Evolutionary conservation across 2,329 filamentous ascomycete species (phyloP), one percentile per base, ranked within the genome.

Genomic region (Beauveria australis): DNA sequence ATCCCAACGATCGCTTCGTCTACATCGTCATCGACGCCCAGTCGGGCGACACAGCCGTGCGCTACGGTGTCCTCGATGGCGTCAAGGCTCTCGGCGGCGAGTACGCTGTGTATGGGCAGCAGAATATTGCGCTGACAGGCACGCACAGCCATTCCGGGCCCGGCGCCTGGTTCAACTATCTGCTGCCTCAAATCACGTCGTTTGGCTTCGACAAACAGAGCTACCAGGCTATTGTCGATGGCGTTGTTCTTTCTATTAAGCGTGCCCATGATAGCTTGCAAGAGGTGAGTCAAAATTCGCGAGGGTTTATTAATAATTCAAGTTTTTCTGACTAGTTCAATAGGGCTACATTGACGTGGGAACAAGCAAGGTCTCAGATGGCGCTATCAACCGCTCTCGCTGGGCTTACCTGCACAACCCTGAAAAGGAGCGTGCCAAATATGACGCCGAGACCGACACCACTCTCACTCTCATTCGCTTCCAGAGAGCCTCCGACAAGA

Each of bases 111-210:
- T 97, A 97, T 73, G 84, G 81, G 52, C 83, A 89, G 67, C 82
- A 89, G 67, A 97, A 96, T 69, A 76, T 97, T 41, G 93, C 93
- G 40, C 83, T 97, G 24, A 96, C 91, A 0, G 93, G 92, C 59
- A 97, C 93, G 0, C 93, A 97, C 73, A 94, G 90, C 28, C 93
- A 97, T 75, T 88, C 92, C 26, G 93, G 92, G 0, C 92, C 93
- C 0, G 93, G 89, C 2, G 93, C 89, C 6, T 97, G 92, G 91
- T 80, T 95, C 71, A 97, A 97, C 74, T 97, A 97, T 70, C 81
- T 97, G 10, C 79, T 97, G 6, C 93, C 92, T 8, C 92, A 97
- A 70, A 89, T 97, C 65, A 94, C 93, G 0, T 92, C 87, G 68
- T 81, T 89, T 62, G 93, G 93, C 0, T 97, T 96, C 67, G 83